These are phyloP conservation scores for Melaleuca quinquenervia DNA, from an alignment of 345 rosid genomes.

Conservation along the genomic window DNA sequence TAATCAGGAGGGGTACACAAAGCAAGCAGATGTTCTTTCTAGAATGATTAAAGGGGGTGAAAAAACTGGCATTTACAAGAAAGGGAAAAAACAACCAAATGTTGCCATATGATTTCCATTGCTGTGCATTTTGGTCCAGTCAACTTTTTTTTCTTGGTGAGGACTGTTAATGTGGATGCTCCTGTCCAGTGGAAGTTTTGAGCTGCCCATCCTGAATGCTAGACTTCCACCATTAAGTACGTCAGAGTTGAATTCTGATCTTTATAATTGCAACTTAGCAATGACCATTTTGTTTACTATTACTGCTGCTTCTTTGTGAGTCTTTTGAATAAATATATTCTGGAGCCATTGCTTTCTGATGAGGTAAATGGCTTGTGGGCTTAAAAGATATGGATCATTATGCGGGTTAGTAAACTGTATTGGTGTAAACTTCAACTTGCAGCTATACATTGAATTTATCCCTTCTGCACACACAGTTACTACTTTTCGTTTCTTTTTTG, in stretches of 20 bases:
- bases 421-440: neutral
- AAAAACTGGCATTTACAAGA: conserved; percentile 15
- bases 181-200: neutral
- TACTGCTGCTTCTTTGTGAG: neutral
- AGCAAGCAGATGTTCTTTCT: conserved; percentile 82
- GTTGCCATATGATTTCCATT: conserved; percentile 1
- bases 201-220: neutral
- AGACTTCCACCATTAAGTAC: neutral
- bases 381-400: neutral
- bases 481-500: neutral
- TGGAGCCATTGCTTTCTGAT: neutral
- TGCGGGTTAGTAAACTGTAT: neutral
- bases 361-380: neutral
- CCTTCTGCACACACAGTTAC: neutral
- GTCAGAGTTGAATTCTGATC: neutral
- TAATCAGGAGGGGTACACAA: conserved; percentile 70
- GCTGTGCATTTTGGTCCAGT: neutral
- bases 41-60: conserved; percentile 50
- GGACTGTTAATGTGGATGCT: neutral
- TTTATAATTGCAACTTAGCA: neutral
- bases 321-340: neutral
- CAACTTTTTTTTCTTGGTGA: neutral
- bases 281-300: neutral
- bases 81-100: conserved; percentile 23
- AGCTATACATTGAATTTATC: neutral